phyloP scores from a whole-genome alignment of 2,329 filamentous ascomycete species.

The Talaromyces piceae region DNA sequence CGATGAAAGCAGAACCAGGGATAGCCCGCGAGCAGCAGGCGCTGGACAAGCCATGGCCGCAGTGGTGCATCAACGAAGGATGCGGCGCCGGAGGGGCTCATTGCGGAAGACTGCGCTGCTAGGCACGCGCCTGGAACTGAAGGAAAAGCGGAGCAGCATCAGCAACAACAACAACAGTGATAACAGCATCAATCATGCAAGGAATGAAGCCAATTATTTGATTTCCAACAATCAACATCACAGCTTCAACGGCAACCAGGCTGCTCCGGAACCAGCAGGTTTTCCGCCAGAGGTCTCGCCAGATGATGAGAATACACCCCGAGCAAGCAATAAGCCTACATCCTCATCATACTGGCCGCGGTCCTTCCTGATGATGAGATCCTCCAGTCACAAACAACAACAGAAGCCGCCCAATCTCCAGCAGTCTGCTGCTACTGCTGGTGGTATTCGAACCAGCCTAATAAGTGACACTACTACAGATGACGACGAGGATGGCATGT shows the following conservation, averaged over 20 bases:
- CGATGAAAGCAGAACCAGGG: slow-evolving; percentile 16
- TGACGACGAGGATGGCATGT: slow-evolving; percentile 72
- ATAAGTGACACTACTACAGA: slow-evolving; percentile 68
- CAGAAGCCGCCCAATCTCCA: slow-evolving; percentile 12
- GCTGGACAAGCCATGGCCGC: slow-evolving; percentile 41
- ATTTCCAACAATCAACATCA: background rate
- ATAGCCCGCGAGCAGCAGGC: slow-evolving; percentile 17
- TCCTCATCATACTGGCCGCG: slow-evolving; percentile 6
- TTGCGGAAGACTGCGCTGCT: slow-evolving; percentile 80
- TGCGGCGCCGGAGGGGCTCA: slow-evolving; percentile 70
- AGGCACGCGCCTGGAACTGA: slow-evolving; percentile 44
- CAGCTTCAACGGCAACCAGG: background rate
- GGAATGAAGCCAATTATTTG: background rate
- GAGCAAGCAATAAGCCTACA: slow-evolving; percentile 5
- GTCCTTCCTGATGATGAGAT: slow-evolving; percentile 5
- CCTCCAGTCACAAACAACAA: slow-evolving; percentile 26
- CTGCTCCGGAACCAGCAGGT: background rate
- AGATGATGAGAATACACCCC: slow-evolving; percentile 7
- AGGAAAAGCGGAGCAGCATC: slow-evolving; percentile 20
- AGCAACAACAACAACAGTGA: background rate
- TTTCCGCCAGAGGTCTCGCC: background rate
- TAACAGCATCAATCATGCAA: background rate
- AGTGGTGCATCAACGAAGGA: slow-evolving; percentile 45
- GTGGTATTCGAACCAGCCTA: slow-evolving; percentile 37
- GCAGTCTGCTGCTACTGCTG: slow-evolving; percentile 42